A percentile compares a stretch with the other conserved stretches of the same genome.
Evolutionary conservation across 179 eudicot species (phyloP).

Genomic region (Nepenthes alata): DNA sequence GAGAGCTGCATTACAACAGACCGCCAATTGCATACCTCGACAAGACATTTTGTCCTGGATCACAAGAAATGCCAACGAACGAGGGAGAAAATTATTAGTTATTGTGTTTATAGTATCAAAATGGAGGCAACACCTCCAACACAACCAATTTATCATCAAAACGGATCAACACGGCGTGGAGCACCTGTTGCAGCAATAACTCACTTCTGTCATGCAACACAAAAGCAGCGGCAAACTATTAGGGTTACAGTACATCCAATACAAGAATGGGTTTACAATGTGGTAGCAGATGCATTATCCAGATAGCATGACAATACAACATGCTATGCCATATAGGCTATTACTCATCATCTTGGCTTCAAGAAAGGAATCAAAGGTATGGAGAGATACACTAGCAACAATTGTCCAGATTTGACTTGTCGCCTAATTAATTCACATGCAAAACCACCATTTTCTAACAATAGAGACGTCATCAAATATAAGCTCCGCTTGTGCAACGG

Average conservation of each 20-base stretch:
- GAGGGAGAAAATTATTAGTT: background rate
- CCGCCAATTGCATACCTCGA: background rate
- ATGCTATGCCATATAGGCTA: background rate
- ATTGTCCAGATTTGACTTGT: background rate
- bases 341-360: background rate
- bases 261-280: background rate
- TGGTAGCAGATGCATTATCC: background rate
- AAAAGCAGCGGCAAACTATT: background rate
- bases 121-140: background rate
- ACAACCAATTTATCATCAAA: background rate
- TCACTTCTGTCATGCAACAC: background rate
- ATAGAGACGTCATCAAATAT: no score
- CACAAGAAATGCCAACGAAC: background rate
- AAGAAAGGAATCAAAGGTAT: no score
- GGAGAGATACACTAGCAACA: background rate
- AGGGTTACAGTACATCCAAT: background rate
- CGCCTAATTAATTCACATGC: background rate
- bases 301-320: background rate
- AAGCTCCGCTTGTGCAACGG: background rate
- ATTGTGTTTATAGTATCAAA: background rate
- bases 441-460: no score
- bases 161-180: background rate
- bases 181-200: background rate
- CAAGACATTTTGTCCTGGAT: background rate
- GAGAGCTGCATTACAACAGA: background rate